Evolutionary conservation across 2,329 filamentous ascomycete species (phyloP), one percentile per base, ranked within the genome.

Genomic region (Rhinocladiella mackenziei): DNA sequence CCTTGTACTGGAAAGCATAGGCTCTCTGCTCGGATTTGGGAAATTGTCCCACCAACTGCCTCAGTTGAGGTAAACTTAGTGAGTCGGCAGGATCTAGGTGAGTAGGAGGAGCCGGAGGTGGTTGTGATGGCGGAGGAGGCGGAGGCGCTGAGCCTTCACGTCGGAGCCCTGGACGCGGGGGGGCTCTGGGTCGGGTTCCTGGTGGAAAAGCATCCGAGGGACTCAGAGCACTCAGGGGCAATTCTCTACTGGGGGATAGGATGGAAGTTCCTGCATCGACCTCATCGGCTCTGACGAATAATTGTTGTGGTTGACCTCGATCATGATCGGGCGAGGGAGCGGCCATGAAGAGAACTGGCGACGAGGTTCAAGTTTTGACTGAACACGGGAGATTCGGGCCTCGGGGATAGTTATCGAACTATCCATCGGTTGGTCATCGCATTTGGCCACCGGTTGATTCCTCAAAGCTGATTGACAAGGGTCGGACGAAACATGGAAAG

Each of bases 1-100:
- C 85, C 18, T 77, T 71, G 67, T 91, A 91, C 52, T 78, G 78
- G 62, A 95, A 98, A 49, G 92, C 89, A 71, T 98, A 98, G 8
- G 81, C 80, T 31, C 76, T 72, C 37, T 83, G 77, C 54, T 89
- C 84, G 39, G 74, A 62, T 52, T 78, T 79, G 11, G 84, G 84
- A 55, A 87, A 80, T 47, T 89, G 85, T 51, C 80, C 78, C 13
- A 89, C 83, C 41, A 89, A 77, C 54, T 78, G 80, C 53, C 80
- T 77, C 37, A 91, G 72, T 65, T 91, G 85, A 49, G 81, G 75
- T 31, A 91, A 70, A 23, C 84, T 89, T 19, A 91, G 72, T 11
- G 85, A 89, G 66, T 89, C 84, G 17, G 71, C 63, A 60, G 78
- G 54, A 35, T 58, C 56, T 35, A 65, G 62, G 28, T 53, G 43